phyloP scores from a whole-genome alignment of 2,329 filamentous ascomycete genomes.

The Fusarium citri region DNA sequence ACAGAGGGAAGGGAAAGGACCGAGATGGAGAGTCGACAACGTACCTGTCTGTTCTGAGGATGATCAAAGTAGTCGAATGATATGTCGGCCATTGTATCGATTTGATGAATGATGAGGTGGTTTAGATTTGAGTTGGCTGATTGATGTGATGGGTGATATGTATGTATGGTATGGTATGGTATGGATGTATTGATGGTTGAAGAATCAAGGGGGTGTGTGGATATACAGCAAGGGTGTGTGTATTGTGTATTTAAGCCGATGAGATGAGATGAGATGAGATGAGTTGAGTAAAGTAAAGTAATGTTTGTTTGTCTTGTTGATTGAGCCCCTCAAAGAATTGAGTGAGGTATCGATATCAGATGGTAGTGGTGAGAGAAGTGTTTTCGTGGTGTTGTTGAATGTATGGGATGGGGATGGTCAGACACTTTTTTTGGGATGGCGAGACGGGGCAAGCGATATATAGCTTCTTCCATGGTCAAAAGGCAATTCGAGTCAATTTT shows the following conservation, averaged over 20 bases:
- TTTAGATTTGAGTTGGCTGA: slow-evolving; percentile 26
- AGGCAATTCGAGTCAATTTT: not conserved
- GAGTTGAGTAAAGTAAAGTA: slow-evolving; percentile 23
- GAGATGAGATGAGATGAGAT: too few species aligned
- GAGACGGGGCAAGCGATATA: slow-evolving; percentile 49
- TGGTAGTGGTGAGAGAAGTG: slow-evolving; percentile 39
- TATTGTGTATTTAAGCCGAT: not conserved
- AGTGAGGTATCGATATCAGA: slow-evolving; percentile 1
- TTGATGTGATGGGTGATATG: slow-evolving; percentile 28
- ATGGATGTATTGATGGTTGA: not conserved
- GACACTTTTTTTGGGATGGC: slow-evolving; percentile 40
- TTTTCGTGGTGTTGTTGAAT: slow-evolving; percentile 27
- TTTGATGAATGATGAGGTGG: not conserved
- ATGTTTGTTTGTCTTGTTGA: not conserved
- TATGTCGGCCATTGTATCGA: slow-evolving; percentile 44
- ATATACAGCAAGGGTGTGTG: slow-evolving; percentile 12
- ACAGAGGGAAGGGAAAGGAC: slow-evolving; percentile 21
- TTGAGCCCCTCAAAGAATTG: not conserved
- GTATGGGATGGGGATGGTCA: slow-evolving; percentile 43
- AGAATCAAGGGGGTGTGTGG: slow-evolving; percentile 23
- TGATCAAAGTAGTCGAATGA: slow-evolving; percentile 48
- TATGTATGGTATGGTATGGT: too few species aligned
- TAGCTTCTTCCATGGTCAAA: slow-evolving; percentile 30
- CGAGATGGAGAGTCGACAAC: slow-evolving; percentile 17
- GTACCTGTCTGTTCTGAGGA: slow-evolving; percentile 46